A percentile compares a stretch with the other conserved stretches of the same genome.
phyloP scores from a whole-genome alignment of 225 moss, liverwort and hornwort genomes.

The Climacium dendroides region DNA sequence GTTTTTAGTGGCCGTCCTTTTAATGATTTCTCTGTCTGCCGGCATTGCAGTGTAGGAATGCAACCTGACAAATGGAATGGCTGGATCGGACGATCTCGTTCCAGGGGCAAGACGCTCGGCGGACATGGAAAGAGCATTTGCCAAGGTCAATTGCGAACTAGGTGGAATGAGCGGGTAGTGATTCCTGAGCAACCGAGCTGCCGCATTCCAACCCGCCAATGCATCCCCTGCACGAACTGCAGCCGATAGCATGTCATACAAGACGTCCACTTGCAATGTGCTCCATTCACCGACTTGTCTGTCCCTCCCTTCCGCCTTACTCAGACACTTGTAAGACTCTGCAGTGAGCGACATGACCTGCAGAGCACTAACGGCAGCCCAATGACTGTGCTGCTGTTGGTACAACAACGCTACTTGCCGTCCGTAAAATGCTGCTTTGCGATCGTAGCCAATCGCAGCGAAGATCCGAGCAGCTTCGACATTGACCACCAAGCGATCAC shows the following conservation, averaged over 20 bases:
- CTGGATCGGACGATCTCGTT: conserved; percentile 79
- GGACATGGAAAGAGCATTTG: conserved; percentile 71
- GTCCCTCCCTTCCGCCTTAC: conserved; percentile 48
- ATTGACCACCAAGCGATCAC: conserved; percentile 95
- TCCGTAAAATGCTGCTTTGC: conserved; percentile 92
- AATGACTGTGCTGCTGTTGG: conserved; percentile 95
- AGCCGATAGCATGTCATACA: conserved; percentile 88
- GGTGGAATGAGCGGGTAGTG: conserved; percentile 95
- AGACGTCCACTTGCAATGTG: conserved; percentile 96
- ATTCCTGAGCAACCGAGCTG: conserved; percentile 75
- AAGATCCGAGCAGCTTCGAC: conserved; percentile 91
- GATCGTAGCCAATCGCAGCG: conserved; percentile 85
- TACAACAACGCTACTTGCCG: conserved; percentile 96
- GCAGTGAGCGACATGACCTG: conserved; percentile 88
- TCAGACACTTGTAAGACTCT: conserved; percentile 73
- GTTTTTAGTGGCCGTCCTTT: conserved; percentile 48
- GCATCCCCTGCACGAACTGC: conserved; percentile 97
- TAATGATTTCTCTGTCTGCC: conserved; percentile 84
- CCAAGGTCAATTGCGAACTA: conserved; percentile 56
- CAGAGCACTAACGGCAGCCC: conserved; percentile 91
- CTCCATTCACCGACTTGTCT: conserved; percentile 67
- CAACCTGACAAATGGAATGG: conserved; percentile 81
- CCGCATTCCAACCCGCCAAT: conserved; percentile 91
- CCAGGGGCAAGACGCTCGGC: conserved; percentile 82
- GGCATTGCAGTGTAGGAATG: conserved; percentile 78